Evolutionary conservation across 192 early-diverging fungal genomes (phyloP).

Genomic region (Coemansia furcata): DNA sequence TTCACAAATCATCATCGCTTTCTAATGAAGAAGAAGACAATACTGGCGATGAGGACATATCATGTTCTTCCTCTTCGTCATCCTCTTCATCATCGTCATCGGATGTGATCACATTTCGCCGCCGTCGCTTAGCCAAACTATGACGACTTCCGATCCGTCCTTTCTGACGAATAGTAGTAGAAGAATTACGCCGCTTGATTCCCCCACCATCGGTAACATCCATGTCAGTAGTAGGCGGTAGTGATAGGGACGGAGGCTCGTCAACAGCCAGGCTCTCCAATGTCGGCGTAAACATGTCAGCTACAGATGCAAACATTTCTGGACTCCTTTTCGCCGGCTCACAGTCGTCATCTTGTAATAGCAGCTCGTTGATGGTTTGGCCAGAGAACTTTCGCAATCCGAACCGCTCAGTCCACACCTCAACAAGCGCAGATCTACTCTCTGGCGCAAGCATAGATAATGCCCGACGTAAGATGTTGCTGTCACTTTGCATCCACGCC

Average conservation of each 20-base stretch:
- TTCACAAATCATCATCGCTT: neutral
- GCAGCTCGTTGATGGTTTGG: neutral
- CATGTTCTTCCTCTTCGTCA: neutral
- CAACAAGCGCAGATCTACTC: neutral
- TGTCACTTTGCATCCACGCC: conserved; percentile 30
- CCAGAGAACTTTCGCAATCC: neutral
- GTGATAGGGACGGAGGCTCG: neutral
- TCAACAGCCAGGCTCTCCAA: neutral
- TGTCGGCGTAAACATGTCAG: neutral
- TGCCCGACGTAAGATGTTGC: neutral
- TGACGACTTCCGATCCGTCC: neutral
- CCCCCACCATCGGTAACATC: neutral
- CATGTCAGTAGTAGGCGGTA: neutral
- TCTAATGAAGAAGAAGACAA: conserved; percentile 1
- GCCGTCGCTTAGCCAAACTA: conserved; percentile 6
- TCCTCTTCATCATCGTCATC: conserved; percentile 27
- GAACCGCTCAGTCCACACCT: conserved; percentile 10
- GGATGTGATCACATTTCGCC: conserved; percentile 28
- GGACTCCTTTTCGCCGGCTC: neutral
- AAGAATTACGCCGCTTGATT: neutral
- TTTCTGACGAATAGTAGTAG: neutral
- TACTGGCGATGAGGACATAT: neutral
- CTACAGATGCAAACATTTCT: neutral
- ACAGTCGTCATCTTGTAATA: neutral
- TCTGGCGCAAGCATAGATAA: neutral